Evolutionary conservation across 495 filamentous ascomycete species (phyloP).

Genomic region (Friedmanniomyces simplex): DNA sequence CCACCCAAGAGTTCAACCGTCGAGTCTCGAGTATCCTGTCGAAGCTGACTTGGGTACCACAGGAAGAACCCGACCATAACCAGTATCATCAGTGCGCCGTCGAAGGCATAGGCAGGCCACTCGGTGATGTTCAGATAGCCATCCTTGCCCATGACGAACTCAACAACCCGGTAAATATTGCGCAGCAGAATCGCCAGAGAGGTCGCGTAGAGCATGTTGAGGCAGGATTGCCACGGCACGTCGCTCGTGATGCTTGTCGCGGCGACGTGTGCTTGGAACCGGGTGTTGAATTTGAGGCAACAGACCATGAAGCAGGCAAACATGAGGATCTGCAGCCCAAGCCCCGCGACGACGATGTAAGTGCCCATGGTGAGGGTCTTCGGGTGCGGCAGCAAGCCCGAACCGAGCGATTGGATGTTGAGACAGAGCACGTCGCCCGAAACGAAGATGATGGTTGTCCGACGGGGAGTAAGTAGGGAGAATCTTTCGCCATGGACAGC

Average conservation of each 20-base stretch:
- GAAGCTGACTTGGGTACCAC: not conserved
- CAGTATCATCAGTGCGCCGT: not conserved
- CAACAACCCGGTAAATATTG: constrained; percentile 1
- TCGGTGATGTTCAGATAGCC: constrained; percentile 4
- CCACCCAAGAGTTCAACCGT: not conserved
- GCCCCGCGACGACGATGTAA: constrained; percentile 3
- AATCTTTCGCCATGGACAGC: constrained; percentile 1
- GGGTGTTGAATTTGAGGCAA: not conserved
- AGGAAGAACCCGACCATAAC: not conserved
- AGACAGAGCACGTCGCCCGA: constrained; percentile 2
- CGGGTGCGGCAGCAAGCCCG: constrained; percentile 3
- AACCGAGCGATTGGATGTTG: constrained; percentile 3
- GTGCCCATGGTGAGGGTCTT: not conserved
- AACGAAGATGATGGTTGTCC: not conserved
- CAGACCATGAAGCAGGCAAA: constrained; percentile 3
- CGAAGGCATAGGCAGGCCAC: constrained; percentile 7
- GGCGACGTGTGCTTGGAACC: not conserved
- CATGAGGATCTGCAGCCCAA: constrained; percentile 4
- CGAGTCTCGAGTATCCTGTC: not conserved
- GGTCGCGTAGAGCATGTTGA: constrained; percentile 4
- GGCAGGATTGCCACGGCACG: not conserved
- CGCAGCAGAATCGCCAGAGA: constrained; percentile 1
- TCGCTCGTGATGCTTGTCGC: not conserved
- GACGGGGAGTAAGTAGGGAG: not conserved
- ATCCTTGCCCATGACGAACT: not conserved